Conservation (phyloP, 495 filamentous ascomycete genomes). For the Aspergillus taichungensis region DNA sequence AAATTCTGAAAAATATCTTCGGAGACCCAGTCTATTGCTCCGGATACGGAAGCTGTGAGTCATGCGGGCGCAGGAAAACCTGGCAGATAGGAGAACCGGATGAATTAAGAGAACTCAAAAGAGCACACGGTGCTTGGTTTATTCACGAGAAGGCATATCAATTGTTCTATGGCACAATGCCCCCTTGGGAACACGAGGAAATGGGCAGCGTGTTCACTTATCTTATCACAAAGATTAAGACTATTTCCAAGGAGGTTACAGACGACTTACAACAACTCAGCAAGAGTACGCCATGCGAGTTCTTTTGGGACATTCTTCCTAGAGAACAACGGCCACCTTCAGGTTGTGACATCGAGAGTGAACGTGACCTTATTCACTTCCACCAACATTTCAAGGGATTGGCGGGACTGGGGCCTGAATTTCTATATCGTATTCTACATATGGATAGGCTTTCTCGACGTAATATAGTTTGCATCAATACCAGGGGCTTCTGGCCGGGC, state of each 20-base stretch:
- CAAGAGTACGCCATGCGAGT: background rate
- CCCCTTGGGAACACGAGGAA: constrained; percentile 14
- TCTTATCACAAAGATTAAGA: background rate
- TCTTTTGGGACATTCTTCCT: constrained; percentile 5
- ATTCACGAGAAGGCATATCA: constrained; percentile 3
- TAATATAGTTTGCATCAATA: constrained; percentile 6
- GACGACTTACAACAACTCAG: constrained; percentile 4
- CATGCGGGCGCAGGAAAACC: background rate
- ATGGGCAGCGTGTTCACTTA: constrained; percentile 9
- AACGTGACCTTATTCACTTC: background rate
- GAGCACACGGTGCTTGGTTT: background rate
- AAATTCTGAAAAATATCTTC: constrained; percentile 9
- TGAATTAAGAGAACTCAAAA: background rate
- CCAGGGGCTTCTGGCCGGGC: background rate
- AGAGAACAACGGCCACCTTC: constrained; percentile 3
- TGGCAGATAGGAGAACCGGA: background rate
- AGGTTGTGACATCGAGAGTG: constrained; percentile 2
- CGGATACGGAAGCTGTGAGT: background rate
- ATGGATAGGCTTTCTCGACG: constrained; percentile 3
- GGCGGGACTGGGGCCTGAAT: background rate
- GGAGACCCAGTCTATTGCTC: background rate
- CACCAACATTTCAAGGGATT: background rate
- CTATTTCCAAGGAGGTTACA: constrained; percentile 8
- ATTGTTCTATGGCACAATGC: constrained; percentile 9
- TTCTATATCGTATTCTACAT: constrained; percentile 6